phyloP scores from a whole-genome alignment of 768 basidiomycete species.

The Agaricus subrufescens region DNA sequence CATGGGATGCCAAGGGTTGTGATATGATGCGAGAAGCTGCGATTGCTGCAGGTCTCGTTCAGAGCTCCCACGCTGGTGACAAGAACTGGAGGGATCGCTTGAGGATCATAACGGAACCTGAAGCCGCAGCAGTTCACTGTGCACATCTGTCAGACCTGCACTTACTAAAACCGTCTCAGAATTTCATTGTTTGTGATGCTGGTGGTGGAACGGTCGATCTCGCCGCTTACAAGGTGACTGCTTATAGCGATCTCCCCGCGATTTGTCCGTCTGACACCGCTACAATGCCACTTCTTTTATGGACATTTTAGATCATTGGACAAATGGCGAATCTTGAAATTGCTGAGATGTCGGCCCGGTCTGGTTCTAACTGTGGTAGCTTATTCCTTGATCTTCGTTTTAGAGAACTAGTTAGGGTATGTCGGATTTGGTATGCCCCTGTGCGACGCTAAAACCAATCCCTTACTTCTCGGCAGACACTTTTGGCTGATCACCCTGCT shows the following conservation, averaged over 20 bases:
- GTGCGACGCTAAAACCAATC: background rate
- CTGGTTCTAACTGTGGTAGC: constrained; percentile 84
- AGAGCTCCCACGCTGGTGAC: constrained; percentile 66
- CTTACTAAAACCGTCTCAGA: constrained; percentile 73
- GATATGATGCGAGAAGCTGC: constrained; percentile 85
- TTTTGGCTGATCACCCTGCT: constrained; percentile 78
- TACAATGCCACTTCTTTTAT: constrained; percentile 10
- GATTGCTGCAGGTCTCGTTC: constrained; percentile 75
- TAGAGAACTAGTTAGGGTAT: constrained; percentile 69
- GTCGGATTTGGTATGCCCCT: constrained; percentile 1
- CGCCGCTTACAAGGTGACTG: constrained; percentile 54
- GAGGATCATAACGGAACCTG: constrained; percentile 76
- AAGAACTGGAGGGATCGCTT: constrained; percentile 75
- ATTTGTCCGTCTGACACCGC: background rate
- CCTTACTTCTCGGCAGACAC: constrained; percentile 25
- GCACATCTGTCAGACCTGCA: constrained; percentile 78
- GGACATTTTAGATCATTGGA: constrained; percentile 59
- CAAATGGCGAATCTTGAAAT: constrained; percentile 81
- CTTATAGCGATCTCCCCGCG: background rate
- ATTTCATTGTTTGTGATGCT: constrained; percentile 90
- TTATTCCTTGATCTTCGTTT: constrained; percentile 87
- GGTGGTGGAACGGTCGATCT: constrained; percentile 73
- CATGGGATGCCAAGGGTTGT: constrained; percentile 85
- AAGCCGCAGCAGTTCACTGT: constrained; percentile 91
- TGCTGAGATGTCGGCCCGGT: constrained; percentile 85